phyloP scores from a whole-genome alignment of 2,329 filamentous ascomycete species.

The Aspergillus nomiae region DNA sequence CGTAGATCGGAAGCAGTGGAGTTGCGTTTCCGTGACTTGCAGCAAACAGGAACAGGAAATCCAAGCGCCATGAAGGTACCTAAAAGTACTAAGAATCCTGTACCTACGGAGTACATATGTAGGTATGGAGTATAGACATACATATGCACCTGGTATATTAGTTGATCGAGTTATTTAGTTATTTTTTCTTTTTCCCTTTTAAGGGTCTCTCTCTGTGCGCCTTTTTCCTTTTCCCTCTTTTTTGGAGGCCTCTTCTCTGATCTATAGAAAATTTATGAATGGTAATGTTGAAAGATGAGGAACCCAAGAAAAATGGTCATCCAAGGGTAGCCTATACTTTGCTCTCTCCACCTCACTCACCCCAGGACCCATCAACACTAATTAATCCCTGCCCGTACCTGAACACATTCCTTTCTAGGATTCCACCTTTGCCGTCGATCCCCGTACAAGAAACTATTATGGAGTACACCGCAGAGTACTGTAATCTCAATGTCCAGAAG shows the following conservation, averaged over 20 bases:
- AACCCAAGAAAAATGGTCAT: background rate
- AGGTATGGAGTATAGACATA: background rate
- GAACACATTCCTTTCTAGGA: background rate
- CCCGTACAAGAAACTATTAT: background rate
- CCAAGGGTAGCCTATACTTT: slow-evolving; percentile 1
- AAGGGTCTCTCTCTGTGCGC: background rate
- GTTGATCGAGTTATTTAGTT: background rate
- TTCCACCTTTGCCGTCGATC: background rate
- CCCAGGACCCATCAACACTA: slow-evolving; percentile 1
- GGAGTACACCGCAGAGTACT: background rate
- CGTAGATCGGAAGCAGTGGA: slow-evolving; percentile 3
- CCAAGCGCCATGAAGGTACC: background rate
- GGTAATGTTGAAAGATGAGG: background rate
- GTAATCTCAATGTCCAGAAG: background rate
- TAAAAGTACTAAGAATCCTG: background rate
- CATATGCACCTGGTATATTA: background rate
- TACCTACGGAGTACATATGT: background rate
- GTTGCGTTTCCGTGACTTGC: slow-evolving; percentile 4
- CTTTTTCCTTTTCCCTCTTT: background rate
- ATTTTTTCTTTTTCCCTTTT: background rate
- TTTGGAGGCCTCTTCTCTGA: background rate
- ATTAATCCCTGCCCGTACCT: slow-evolving; percentile 7
- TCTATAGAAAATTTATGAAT: background rate
- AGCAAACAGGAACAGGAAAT: slow-evolving; percentile 4
- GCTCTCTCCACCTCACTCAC: background rate